Base-by-base conservation (phyloP, 2,329 filamentous ascomycete genomes). In the Sporothrix sp. region DNA sequence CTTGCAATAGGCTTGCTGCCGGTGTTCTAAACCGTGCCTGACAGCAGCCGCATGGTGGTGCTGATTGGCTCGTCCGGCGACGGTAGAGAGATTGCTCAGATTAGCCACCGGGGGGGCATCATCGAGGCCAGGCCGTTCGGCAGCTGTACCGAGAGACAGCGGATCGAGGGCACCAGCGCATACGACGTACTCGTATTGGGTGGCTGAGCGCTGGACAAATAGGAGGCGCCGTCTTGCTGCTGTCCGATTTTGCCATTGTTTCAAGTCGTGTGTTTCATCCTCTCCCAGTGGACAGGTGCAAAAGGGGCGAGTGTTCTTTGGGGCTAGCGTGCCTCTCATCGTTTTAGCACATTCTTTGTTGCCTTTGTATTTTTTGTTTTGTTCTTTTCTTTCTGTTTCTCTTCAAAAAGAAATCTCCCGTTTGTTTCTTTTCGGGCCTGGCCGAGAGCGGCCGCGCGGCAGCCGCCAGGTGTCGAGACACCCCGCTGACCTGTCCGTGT, bases 211-310 rank as follows among this genome's bases (percentile, higher is more conserved):
- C 43, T 45, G 43, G 30, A 25, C 43, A 45, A 45, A 45, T 45
- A 45, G 43, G 27, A 45, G 33, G 42, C 14, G 14, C 7, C 18
- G 43, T 16, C 8, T 28, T 5, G 10, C 10, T 3, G 7, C 7
- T 25, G 14, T 2, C 27, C 32, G 37, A 16, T 11, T 43, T 33
- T 21, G 14, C 30, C 9, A 42, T 42, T 36, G 47, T 50, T 50
- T 50, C 47, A 43, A 43, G 30, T 28, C 37, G 32, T 36, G 28
- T 35, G 47, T 50, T 50, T 50, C 47, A 43, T 42, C 28, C 36
- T 44, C 18, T 25, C 21, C 14, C 14, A 40, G 28, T 14, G 25
- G 25, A n/a, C 11, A 14, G 18, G n/a, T 3, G 21, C 21, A 30
- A 50, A 36, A 21, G 28, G 32, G 11, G 48, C n/a, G n/a, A n/a